These are phyloP conservation scores for Fusarium torreyae DNA, from an alignment of 2,329 filamentous ascomycete genomes.

Conservation along the genomic window DNA sequence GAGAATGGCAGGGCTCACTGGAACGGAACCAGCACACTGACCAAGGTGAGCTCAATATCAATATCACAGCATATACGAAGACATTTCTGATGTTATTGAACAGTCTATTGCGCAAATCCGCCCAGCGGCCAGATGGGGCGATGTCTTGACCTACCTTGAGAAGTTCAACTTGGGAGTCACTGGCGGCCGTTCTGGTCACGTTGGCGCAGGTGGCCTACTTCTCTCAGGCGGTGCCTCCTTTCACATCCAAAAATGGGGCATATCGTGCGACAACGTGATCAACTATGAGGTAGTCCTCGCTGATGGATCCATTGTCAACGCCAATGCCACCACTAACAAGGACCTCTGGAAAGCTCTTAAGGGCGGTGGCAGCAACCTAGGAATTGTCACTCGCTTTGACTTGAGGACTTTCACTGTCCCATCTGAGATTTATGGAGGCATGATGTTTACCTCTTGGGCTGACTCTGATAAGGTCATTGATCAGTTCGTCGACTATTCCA, in stretches of 20 bases:
- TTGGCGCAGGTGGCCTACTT: conserved; percentile 3
- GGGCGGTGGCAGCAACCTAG: conserved; percentile 5
- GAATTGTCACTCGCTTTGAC: conserved; percentile 12
- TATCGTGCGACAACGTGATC: conserved; percentile 10
- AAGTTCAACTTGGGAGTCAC: background rate
- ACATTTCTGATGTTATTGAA: background rate
- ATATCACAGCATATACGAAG: too few relatives aligned
- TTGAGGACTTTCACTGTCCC: conserved; percentile 1
- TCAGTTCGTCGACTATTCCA: conserved; percentile 1
- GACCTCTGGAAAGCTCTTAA: conserved; percentile 9
- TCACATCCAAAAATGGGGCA: background rate
- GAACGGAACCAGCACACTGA: background rate
- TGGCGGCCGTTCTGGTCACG: conserved; percentile 1
- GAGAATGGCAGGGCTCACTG: background rate
- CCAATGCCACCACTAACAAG: background rate
- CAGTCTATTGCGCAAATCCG: conserved; percentile 8
- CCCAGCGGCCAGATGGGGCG: conserved; percentile 1
- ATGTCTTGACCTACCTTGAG: conserved; percentile 2
- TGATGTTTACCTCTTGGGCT: conserved; percentile 2
- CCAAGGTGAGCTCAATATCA: background rate
- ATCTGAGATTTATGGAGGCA: background rate
- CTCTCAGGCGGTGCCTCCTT: conserved; percentile 1
- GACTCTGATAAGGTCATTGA: background rate
- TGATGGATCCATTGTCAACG: conserved; percentile 2
- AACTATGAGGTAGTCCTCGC: conserved; percentile 13